Evolutionary conservation across 2,329 filamentous ascomycete genomes (phyloP).

Genomic region (Botrytis squamosa): DNA sequence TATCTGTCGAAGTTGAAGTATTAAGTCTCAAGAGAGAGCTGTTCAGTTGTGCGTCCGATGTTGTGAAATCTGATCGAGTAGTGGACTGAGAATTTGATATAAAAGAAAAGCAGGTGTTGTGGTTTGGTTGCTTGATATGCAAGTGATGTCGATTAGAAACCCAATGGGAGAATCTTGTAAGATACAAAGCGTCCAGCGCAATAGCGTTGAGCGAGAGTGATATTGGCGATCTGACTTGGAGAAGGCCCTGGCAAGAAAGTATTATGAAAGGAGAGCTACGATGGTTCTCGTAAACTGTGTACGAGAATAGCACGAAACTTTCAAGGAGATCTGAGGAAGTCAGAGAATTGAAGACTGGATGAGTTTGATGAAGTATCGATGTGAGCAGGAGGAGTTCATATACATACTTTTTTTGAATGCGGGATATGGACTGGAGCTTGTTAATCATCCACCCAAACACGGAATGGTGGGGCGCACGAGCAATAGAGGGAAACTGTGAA

Average conservation of each 20-base stretch:
- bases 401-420: constrained; percentile 35
- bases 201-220: constrained; percentile 26
- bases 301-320: constrained; percentile 3
- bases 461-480: constrained; percentile 35
- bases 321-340: constrained; percentile 31
- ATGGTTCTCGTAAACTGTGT: neutral
- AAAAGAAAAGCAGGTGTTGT: neutral
- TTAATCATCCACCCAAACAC: constrained; percentile 26
- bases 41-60: neutral
- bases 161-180: constrained; percentile 17
- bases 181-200: constrained; percentile 32
- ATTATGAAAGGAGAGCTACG: neutral
- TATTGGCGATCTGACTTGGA: constrained; percentile 15
- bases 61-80: neutral
- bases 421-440: constrained; percentile 27
- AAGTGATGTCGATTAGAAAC: neutral
- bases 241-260: constrained; percentile 18
- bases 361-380: constrained; percentile 16
- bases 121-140: neutral
- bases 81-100: neutral
- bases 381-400: constrained; percentile 30
- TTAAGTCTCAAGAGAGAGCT: neutral
- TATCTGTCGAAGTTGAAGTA: constrained; percentile 7
- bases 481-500: constrained; percentile 23
- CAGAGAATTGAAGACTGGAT: constrained; percentile 30